Base-by-base conservation (phyloP, 192 early-diverging fungal species). In the Rhizophlyctis rosea region DNA sequence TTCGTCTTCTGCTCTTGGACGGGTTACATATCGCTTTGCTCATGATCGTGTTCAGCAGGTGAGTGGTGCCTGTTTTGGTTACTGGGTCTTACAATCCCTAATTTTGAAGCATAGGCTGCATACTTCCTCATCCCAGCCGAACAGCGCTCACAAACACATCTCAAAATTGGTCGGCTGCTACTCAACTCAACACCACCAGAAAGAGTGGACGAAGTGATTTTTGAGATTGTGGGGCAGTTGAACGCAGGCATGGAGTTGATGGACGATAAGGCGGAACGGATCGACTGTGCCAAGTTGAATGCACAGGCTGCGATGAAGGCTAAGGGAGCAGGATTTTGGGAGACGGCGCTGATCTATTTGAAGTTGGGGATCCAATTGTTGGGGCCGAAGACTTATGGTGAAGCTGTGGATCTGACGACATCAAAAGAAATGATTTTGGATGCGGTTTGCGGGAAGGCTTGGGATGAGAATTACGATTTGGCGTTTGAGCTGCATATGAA, bases 21-120 rank as follows among this genome's bases (percentile, higher is more conserved):
- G n/a, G 18, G 51, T 72, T 34, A 24, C 35, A 25, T 64, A 70
- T 53, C 48, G 54, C 21, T 73, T 73, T 50, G 62, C 64, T 18
- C 71, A 73, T 48, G 71, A 73, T 52, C 71, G 71, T 32, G 71
- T 73, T 2, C 71, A 73, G 49, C 71, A 73, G n/a, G n/a, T n/a
- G n/a, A n/a, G n/a, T n/a, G n/a, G n/a, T n/a, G n/a, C n/a, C n/a
- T n/a, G n/a, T n/a, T n/a, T n/a, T n/a, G n/a, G n/a, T n/a, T n/a
- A n/a, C n/a, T n/a, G n/a, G n/a, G n/a, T n/a, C n/a, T n/a, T n/a
- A n/a, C n/a, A n/a, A n/a, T n/a, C n/a, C n/a, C n/a, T n/a, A n/a
- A n/a, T n/a, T n/a, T n/a, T n/a, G n/a, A n/a, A n/a, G n/a, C n/a
- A n/a, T n/a, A n/a, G 59, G 71, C 71, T 4, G 39, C 39, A 7